These are phyloP conservation scores for Eucalyptus brandiana DNA, from an alignment of 345 rosid genomes.

Conservation along the genomic window DNA sequence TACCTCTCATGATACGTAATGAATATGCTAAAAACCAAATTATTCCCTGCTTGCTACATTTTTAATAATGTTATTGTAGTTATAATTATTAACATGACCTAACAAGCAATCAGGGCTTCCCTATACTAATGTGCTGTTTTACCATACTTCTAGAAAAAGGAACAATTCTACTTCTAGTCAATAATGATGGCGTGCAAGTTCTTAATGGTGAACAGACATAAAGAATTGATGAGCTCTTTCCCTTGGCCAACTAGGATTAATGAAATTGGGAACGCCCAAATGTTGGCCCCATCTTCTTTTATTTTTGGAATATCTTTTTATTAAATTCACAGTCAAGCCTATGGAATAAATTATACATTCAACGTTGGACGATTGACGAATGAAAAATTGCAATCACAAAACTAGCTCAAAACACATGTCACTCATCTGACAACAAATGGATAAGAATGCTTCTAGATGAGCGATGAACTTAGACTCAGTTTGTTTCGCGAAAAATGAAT, in stretches of 20 bases:
- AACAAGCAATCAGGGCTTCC: not conserved
- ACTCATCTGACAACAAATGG: not conserved
- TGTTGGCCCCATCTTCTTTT: not conserved
- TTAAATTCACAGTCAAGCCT: not conserved
- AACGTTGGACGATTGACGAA: accelerated
- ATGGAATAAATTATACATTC: not conserved
- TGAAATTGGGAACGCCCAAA: not conserved
- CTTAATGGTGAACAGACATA: not conserved
- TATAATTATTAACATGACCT: not conserved
- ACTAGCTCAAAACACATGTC: not conserved
- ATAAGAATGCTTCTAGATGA: not conserved
- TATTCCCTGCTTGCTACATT: not conserved
- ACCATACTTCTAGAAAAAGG: not conserved
- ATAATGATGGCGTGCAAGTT: not conserved
- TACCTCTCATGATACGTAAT: not conserved
- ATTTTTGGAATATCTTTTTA: not conserved
- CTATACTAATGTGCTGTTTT: not conserved
- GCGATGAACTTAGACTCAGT: accelerated
- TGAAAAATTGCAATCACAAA: not conserved
- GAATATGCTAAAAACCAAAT: not conserved
- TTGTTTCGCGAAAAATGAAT: accelerated
- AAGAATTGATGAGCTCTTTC: not conserved
- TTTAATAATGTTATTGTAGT: not conserved
- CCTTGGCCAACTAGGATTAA: not conserved
- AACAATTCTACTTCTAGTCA: not conserved